phyloP scores from a whole-genome alignment of 495 filamentous ascomycete species.

The Penicillium salamii region DNA sequence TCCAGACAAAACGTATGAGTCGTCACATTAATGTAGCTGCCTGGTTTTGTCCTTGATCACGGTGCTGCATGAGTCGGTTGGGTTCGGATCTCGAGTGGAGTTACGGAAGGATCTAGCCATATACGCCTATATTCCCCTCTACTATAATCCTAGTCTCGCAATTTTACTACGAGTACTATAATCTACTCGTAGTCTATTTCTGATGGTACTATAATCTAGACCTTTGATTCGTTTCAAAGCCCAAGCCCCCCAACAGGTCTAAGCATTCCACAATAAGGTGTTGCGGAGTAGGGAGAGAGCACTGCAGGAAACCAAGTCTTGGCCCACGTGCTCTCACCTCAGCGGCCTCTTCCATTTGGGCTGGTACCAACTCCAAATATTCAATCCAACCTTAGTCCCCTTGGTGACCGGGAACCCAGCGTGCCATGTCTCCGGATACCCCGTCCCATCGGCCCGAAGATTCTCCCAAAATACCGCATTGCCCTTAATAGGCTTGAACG shows the following conservation, averaged over 20 bases:
- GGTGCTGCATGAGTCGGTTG: conserved; percentile 3
- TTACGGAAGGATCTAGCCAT: background rate
- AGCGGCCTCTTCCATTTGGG: conserved; percentile 25
- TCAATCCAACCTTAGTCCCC: conserved; percentile 76
- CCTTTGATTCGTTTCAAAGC: background rate
- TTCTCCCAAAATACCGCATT: conserved; percentile 80
- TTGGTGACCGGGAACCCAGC: conserved; percentile 64
- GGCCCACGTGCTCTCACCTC: conserved; percentile 1
- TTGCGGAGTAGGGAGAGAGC: too few relatives aligned
- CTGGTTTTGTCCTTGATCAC: background rate
- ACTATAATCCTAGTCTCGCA: background rate
- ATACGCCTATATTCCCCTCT: background rate
- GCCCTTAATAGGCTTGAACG: conserved; percentile 63
- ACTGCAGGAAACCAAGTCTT: too few relatives aligned
- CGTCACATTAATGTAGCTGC: conserved; percentile 8
- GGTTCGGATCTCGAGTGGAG: background rate
- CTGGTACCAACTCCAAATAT: conserved; percentile 66
- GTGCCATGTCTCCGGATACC: conserved; percentile 66
- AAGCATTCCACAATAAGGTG: too few relatives aligned
- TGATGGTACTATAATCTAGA: background rate
- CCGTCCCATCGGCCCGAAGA: conserved; percentile 56
- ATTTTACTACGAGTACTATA: too few relatives aligned
- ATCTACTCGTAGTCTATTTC: background rate
- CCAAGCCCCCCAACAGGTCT: too few relatives aligned
- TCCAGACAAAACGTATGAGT: background rate